Conservation (phyloP, 2,329 filamentous ascomycete genomes). For the Microdochium nivale region DNA sequence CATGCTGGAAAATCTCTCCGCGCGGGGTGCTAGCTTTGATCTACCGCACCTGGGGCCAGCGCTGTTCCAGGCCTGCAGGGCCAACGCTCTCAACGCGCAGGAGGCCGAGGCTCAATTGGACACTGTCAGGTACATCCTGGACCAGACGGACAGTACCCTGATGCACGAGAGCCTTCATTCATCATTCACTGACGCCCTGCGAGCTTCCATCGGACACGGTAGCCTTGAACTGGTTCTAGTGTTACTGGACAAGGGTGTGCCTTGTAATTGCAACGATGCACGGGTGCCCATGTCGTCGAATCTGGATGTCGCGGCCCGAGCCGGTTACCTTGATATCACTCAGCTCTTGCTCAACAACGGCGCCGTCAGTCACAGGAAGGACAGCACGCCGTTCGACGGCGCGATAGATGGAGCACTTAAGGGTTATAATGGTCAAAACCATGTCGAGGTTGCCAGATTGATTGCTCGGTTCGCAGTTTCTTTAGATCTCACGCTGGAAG, state of each 20-base stretch:
- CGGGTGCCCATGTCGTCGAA: too few species aligned
- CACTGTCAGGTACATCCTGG: not conserved
- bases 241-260: not conserved
- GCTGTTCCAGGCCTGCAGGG: not conserved
- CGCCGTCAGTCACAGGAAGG: not conserved
- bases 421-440: not conserved
- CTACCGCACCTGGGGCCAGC: not conserved
- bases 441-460: not conserved
- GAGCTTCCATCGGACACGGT: not conserved
- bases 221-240: not conserved
- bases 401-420: not conserved
- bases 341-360: not conserved
- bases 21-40: not conserved
- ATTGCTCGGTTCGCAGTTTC: not conserved
- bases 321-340: not conserved
- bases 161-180: too few species aligned
- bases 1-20: not conserved
- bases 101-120: not conserved
- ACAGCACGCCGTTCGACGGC: not conserved
- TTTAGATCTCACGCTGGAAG: not conserved
- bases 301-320: not conserved
- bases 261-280: not conserved
- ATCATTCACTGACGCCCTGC: not conserved
- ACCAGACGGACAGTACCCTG: not conserved
- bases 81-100: not conserved